Conservation (phyloP, 2,329 filamentous ascomycete species). For the Podosphaera aphanis region DNA sequence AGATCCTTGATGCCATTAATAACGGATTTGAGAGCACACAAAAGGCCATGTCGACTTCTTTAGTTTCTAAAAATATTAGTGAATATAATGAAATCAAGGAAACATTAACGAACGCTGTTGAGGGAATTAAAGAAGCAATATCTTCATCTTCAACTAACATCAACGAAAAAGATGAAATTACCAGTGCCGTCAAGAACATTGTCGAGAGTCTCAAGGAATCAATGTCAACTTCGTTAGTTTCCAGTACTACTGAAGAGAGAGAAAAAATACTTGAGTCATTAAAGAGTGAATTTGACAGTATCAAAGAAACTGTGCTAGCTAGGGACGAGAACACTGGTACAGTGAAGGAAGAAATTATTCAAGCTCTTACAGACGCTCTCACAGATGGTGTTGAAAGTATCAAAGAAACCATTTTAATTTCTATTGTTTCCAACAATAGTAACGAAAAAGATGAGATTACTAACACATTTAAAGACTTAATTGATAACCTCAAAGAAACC, state of each 20-base stretch:
- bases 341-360: slow-evolving; percentile 13
- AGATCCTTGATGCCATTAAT: slow-evolving; percentile 68
- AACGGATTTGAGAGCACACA: slow-evolving; percentile 61
- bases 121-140: slow-evolving; percentile 31
- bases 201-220: slow-evolving; percentile 48
- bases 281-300: slow-evolving; percentile 48
- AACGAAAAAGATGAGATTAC: background rate
- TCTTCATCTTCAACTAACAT: slow-evolving; percentile 17
- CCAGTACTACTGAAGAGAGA: slow-evolving; percentile 27
- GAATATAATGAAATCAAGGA: slow-evolving; percentile 31
- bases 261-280: slow-evolving; percentile 69
- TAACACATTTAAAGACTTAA: slow-evolving; percentile 33
- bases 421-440: background rate
- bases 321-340: slow-evolving; percentile 4
- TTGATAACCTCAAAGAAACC: slow-evolving; percentile 34
- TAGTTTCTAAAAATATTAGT: slow-evolving; percentile 26
- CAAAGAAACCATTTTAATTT: slow-evolving; percentile 22
- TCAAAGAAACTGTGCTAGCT: slow-evolving; percentile 31
- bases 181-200: slow-evolving; percentile 40
- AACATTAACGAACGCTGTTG: slow-evolving; percentile 28
- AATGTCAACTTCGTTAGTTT: slow-evolving; percentile 17
- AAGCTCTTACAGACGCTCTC: background rate
- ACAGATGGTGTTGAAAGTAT: slow-evolving; percentile 2
- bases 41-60: slow-evolving; percentile 30
- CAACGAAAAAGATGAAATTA: slow-evolving; percentile 44